Evolutionary conservation across 768 basidiomycete genomes (phyloP).

Genomic region (Lentinula guzmanii): DNA sequence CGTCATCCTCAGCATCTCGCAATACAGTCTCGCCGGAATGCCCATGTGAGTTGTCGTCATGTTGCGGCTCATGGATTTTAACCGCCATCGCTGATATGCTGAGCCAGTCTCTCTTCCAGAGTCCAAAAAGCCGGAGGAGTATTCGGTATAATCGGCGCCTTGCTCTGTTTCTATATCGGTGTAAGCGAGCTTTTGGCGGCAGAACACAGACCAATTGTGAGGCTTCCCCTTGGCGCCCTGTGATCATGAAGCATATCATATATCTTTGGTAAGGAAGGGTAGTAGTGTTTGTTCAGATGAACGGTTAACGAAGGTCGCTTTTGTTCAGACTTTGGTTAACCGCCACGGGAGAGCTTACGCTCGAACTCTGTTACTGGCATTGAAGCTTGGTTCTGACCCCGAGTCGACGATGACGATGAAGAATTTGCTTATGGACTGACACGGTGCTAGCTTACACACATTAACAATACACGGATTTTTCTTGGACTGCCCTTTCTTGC

Average conservation of each 20-base stretch:
- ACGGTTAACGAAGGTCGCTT: neutral
- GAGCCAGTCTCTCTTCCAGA: constrained; percentile 13
- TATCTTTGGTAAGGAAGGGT: neutral
- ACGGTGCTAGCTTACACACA: too few relatives aligned
- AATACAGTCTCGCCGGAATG: constrained; percentile 16
- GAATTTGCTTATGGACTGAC: too few relatives aligned
- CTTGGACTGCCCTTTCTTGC: too few relatives aligned
- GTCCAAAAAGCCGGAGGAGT: constrained; percentile 37
- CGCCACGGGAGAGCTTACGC: neutral
- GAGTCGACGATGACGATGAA: neutral
- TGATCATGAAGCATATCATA: neutral
- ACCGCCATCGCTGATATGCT: neutral
- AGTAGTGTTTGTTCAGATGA: neutral
- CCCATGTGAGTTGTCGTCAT: constrained; percentile 9
- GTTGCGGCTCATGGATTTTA: neutral
- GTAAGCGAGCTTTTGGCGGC: constrained; percentile 35
- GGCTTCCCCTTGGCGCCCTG: constrained; percentile 37
- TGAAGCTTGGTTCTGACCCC: neutral
- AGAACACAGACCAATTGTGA: constrained; percentile 30
- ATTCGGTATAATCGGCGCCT: constrained; percentile 37
- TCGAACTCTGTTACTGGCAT: neutral
- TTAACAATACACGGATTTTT: too few relatives aligned
- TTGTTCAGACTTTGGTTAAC: neutral
- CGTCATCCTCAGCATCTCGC: neutral
- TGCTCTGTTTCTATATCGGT: constrained; percentile 44